Percentiles rank a stretch among this genome's conserved stretches.
Conservation (phyloP, 108 stramenopile genomes). For the Cyclotella sp. region DNA sequence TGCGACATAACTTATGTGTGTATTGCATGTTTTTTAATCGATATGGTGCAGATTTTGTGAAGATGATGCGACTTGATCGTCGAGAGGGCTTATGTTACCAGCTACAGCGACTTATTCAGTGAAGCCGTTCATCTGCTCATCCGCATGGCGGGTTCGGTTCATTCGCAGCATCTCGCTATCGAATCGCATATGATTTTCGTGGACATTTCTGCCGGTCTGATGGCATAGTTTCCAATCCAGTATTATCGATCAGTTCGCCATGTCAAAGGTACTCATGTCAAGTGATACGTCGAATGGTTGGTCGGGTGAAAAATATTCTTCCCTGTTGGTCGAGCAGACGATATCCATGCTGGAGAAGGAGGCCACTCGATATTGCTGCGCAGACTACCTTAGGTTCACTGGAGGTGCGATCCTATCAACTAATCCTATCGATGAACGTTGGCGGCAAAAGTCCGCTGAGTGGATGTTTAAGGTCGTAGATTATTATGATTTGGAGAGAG, state of each 20-base stretch:
- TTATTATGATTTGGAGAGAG: conserved; percentile 46
- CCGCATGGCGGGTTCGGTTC: neutral
- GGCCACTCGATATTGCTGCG: neutral
- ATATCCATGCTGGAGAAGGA: conserved; percentile 28
- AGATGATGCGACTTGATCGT: neutral
- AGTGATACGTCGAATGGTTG: conserved; percentile 3
- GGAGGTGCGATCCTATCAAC: neutral
- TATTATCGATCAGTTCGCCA: neutral
- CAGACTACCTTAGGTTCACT: conserved; percentile 18
- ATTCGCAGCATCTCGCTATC: neutral
- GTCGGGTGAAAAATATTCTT: conserved; percentile 15
- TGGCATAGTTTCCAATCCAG: neutral
- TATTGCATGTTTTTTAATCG: neutral
- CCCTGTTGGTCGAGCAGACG: conserved; percentile 23
- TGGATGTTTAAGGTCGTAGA: conserved; percentile 56
- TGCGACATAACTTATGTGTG: neutral
- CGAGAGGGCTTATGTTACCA: neutral
- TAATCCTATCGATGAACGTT: conserved; percentile 37
- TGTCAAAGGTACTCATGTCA: neutral
- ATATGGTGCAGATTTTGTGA: conserved; percentile 2
- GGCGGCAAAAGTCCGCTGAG: conserved; percentile 47
- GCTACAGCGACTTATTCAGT: neutral
- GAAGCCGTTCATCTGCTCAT: conserved; percentile 13
- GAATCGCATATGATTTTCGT: too few relatives aligned
- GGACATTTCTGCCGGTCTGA: too few relatives aligned